phyloP scores from a whole-genome alignment of 2,329 filamentous ascomycete species.

The Triangularia verruculosa region DNA sequence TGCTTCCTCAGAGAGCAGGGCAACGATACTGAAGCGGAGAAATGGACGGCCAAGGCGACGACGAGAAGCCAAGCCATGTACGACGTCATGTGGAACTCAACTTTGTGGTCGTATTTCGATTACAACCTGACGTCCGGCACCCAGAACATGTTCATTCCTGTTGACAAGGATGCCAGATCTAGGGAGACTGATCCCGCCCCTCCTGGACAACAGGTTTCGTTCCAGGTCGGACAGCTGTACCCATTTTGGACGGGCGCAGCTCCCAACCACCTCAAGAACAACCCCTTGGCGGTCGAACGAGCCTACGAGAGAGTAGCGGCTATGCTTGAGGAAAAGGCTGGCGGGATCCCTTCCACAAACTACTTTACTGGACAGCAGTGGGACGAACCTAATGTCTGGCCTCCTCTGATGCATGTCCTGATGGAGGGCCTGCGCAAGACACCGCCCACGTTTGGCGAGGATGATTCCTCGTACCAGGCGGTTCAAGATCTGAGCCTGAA shows the following conservation, averaged over 20 bases:
- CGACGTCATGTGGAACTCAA: constrained; percentile 61
- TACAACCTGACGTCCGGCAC: constrained; percentile 60
- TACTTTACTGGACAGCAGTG: constrained; percentile 61
- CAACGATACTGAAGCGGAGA: constrained; percentile 46
- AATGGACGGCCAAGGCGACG: constrained; percentile 49
- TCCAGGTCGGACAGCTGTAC: constrained; percentile 60
- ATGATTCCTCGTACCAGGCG: constrained; percentile 52
- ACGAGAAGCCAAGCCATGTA: constrained; percentile 61
- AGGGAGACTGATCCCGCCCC: constrained; percentile 47
- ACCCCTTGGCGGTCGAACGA: constrained; percentile 55
- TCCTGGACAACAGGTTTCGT: constrained; percentile 53
- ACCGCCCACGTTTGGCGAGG: constrained; percentile 51
- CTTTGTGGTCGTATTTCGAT: constrained; percentile 64
- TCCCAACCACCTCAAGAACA: constrained; percentile 52
- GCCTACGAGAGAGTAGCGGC: constrained; percentile 52
- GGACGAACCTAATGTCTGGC: constrained; percentile 71
- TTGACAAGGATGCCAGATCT: constrained; percentile 44
- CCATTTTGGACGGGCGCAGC: constrained; percentile 69
- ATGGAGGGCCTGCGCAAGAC: constrained; percentile 61
- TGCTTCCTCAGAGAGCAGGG: constrained; percentile 51
- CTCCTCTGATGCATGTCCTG: constrained; percentile 62
- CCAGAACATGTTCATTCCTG: constrained; percentile 54
- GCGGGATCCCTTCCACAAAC: constrained; percentile 63
- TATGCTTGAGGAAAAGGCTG: constrained; percentile 50
- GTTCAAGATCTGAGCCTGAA: constrained; percentile 55